A percentile compares a stretch with the other conserved stretches of the same genome.
Conservation (phyloP, 2,329 filamentous ascomycete species). For the Fusarium xylarioides region DNA sequence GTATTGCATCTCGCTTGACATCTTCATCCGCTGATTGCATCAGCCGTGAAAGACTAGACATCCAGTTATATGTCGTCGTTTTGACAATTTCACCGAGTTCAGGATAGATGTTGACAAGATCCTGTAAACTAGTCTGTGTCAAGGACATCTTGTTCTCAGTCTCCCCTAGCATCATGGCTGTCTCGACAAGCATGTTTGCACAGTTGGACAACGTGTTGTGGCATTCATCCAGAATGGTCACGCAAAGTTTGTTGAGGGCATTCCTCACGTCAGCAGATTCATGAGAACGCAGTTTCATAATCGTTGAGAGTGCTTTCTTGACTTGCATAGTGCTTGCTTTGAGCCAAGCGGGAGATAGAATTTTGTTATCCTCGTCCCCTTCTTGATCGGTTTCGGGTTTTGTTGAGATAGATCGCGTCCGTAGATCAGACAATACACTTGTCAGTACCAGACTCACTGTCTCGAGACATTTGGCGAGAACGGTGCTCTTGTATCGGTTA, state of each 20-base stretch:
- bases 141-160: slow-evolving; percentile 53
- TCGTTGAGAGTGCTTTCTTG: slow-evolving; percentile 80
- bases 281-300: slow-evolving; percentile 79
- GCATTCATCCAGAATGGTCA: slow-evolving; percentile 81
- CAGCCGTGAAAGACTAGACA: slow-evolving; percentile 78
- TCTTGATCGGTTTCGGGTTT: slow-evolving; percentile 43
- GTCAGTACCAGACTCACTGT: slow-evolving; percentile 65
- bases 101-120: slow-evolving; percentile 70
- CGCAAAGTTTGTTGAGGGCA: slow-evolving; percentile 75
- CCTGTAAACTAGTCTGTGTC: slow-evolving; percentile 62
- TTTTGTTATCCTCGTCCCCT: slow-evolving; percentile 44
- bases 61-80: slow-evolving; percentile 80
- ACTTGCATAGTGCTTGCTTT: slow-evolving; percentile 82
- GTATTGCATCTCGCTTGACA: slow-evolving; percentile 76
- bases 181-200: slow-evolving; percentile 78
- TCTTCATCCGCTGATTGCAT: slow-evolving; percentile 87
- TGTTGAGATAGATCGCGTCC: slow-evolving; percentile 57
- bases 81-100: slow-evolving; percentile 72
- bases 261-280: slow-evolving; percentile 73
- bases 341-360: slow-evolving; percentile 71
- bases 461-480: slow-evolving; percentile 71
- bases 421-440: slow-evolving; percentile 66
- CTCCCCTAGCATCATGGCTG: slow-evolving; percentile 74
- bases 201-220: slow-evolving; percentile 76
- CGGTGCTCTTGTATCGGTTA: slow-evolving; percentile 62